phyloP scores from a whole-genome alignment of 148 eudicot genomes.

The Chenopodium berlandieri region DNA sequence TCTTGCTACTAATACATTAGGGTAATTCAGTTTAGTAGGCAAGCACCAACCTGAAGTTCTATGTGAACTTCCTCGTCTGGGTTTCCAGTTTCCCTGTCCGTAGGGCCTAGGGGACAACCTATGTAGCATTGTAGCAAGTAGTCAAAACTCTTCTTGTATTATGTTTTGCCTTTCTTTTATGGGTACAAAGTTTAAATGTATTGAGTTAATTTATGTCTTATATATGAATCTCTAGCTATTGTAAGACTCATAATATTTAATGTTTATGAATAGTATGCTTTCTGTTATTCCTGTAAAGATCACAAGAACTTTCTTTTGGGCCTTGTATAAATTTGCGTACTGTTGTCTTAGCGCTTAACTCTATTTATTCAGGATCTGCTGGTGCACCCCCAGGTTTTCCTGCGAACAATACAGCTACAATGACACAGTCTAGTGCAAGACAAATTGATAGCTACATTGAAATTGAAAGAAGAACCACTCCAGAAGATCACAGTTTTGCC shows the following conservation, averaged over 20 bases:
- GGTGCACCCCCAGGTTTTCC: constrained; percentile 31
- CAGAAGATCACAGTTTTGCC: constrained; percentile 14
- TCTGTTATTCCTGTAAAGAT: neutral
- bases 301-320: neutral
- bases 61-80: neutral
- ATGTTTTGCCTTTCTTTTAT: neutral
- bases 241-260: neutral
- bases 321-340: neutral
- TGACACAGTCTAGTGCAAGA: constrained; percentile 22
- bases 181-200: neutral
- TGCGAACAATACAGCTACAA: constrained; percentile 26
- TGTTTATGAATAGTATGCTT: neutral
- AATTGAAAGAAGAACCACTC: constrained; percentile 23
- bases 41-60: neutral
- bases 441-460: constrained; percentile 8
- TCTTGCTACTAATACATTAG: neutral
- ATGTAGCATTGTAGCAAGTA: neutral
- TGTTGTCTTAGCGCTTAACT: neutral
- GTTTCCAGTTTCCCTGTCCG: neutral
- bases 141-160: neutral
- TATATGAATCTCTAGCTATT: constrained; percentile 1
- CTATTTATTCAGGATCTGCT: constrained; percentile 18
- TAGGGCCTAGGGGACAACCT: neutral
- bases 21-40: neutral
- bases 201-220: neutral